Conservation (phyloP, 371 early-diverging fungal genomes). For the Capniomyces stellatus region DNA sequence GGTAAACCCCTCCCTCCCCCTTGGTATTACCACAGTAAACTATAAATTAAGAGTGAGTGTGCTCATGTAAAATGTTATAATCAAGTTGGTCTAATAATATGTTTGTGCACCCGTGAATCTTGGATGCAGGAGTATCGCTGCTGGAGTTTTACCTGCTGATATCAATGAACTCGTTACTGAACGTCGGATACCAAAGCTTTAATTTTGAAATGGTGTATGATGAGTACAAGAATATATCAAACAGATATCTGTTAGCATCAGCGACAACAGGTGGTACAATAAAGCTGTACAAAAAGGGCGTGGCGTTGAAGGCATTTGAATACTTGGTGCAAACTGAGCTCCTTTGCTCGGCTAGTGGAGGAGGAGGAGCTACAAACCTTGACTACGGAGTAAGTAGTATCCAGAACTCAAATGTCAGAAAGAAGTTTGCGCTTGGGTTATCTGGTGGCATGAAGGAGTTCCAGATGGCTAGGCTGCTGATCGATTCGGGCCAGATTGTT, state of each 20-base stretch:
- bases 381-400: not conserved
- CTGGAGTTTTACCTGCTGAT: slow-evolving; percentile 65
- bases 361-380: slow-evolving; percentile 8
- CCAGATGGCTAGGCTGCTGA: slow-evolving; percentile 56
- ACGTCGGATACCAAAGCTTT: slow-evolving; percentile 43
- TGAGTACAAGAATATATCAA: slow-evolving; percentile 59
- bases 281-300: slow-evolving; percentile 51
- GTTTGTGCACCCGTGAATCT: too few relatives aligned
- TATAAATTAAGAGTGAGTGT: too few relatives aligned
- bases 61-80: too few relatives aligned
- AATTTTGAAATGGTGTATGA: slow-evolving; percentile 91
- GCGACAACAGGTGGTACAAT: slow-evolving; percentile 35
- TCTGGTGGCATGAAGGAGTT: slow-evolving; percentile 45
- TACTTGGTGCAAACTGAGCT: slow-evolving; percentile 49
- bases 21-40: too few relatives aligned
- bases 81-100: too few relatives aligned
- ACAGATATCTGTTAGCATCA: slow-evolving; percentile 29
- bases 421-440: slow-evolving; percentile 9
- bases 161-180: slow-evolving; percentile 50
- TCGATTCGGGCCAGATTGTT: slow-evolving; percentile 49
- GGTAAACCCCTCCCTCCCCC: too few relatives aligned
- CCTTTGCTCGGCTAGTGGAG: slow-evolving; percentile 37
- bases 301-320: slow-evolving; percentile 59
- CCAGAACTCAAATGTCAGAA: not conserved
- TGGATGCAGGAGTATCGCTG: slow-evolving; percentile 49